These are phyloP conservation scores for Scleroderma bovista DNA, from an alignment of 768 basidiomycete genomes.

Conservation along the genomic window DNA sequence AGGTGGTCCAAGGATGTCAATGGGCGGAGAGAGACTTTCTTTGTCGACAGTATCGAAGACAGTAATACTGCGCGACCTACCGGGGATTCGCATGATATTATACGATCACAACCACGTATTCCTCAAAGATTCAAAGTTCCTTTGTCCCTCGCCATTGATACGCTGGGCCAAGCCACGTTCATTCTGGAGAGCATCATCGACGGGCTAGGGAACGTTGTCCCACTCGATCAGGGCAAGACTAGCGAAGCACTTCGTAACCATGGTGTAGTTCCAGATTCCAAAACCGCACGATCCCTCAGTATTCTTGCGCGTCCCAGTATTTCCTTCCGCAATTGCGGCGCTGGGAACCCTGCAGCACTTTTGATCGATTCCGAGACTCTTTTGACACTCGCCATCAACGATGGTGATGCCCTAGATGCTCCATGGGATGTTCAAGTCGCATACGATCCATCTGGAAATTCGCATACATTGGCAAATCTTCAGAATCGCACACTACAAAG, in stretches of 20 bases:
- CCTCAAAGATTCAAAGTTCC: constrained; percentile 66
- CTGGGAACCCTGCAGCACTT: constrained; percentile 63
- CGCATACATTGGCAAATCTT: constrained; percentile 42
- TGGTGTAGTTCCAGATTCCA: constrained; percentile 33
- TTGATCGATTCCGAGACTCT: constrained; percentile 63
- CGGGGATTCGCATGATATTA: constrained; percentile 19
- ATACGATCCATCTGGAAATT: constrained; percentile 50
- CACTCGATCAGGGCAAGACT: constrained; percentile 32
- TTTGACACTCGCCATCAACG: constrained; percentile 47
- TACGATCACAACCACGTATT: constrained; percentile 17
- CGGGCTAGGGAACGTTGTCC: constrained; percentile 71
- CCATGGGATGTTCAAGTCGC: constrained; percentile 63
- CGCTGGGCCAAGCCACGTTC: constrained; percentile 65
- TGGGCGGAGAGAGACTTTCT: constrained; percentile 60
- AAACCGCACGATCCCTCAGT: constrained; percentile 54
- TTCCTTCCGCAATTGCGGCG: constrained; percentile 69
- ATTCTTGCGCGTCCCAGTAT: constrained; percentile 68
- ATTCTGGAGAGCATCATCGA: constrained; percentile 81
- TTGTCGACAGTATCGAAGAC: constrained; percentile 82
- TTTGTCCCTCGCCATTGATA: constrained; percentile 55
- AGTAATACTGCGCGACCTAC: constrained; percentile 34
- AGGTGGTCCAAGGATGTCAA: constrained; percentile 71
- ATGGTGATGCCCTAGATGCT: constrained; percentile 56
- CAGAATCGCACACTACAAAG: constrained; percentile 64
- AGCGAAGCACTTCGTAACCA: constrained; percentile 11